These are phyloP conservation scores for Psilocybe cubensis DNA, from an alignment of 768 basidiomycete species.

Conservation along the genomic window DNA sequence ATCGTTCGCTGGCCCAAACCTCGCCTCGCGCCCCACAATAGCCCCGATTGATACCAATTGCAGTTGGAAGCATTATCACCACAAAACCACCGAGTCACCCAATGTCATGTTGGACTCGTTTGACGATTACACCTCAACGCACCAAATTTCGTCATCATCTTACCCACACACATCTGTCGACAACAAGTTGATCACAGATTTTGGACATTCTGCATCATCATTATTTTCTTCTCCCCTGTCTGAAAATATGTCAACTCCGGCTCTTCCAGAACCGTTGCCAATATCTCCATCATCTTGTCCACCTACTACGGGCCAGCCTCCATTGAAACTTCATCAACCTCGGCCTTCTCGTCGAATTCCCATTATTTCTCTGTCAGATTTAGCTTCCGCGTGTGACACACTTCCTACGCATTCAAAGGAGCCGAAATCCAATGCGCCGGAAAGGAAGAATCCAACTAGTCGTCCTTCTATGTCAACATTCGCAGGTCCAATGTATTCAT, in stretches of 20 bases:
- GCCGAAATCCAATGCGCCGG: conserved; percentile 7
- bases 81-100: conserved; percentile 11
- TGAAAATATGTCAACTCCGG: conserved; percentile 16
- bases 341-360: conserved; percentile 49
- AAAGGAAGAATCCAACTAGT: conserved; percentile 20
- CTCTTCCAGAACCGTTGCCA: conserved; percentile 13
- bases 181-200: background rate
- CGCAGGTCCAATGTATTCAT: conserved; percentile 14
- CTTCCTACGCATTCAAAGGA: conserved; percentile 19
- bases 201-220: conserved; percentile 10
- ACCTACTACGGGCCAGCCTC: conserved; percentile 24
- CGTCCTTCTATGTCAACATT: conserved; percentile 21
- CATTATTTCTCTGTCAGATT: conserved; percentile 44
- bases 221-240: conserved; percentile 16
- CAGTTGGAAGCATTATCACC: conserved; percentile 14
- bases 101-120: conserved; percentile 11
- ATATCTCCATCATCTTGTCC: conserved; percentile 20
- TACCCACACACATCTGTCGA: background rate
- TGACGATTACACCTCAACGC: background rate
- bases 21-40: conserved; percentile 14
- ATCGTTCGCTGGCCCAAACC: conserved; percentile 11
- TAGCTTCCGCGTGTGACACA: conserved; percentile 43
- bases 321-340: conserved; percentile 47
- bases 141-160: background rate
- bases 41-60: conserved; percentile 21